Evolutionary conservation across 768 basidiomycete species (phyloP), one percentile per base, ranked within the genome.

Genomic region (Coprinopsis sp.): DNA sequence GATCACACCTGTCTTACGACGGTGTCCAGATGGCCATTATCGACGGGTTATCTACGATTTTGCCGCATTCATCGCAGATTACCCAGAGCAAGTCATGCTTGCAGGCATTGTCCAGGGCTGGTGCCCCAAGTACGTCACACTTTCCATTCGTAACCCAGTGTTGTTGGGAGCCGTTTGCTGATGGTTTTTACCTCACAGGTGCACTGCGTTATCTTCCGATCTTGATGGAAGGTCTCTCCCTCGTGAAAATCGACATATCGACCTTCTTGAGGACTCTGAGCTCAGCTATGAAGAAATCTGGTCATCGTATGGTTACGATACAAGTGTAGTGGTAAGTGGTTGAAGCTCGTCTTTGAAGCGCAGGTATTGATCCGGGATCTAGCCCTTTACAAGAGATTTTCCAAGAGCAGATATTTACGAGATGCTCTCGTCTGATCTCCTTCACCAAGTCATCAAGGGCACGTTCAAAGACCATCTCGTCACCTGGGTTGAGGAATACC

Each of bases 381-480:
- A 68, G 63, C 65, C 64, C 0, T 68, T 65, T 40, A 65, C 61
- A 4, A 25, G 51, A 22, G 18, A 49, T 7, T 66, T 68, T 46
- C 65, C 66, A 1, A 52, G 55, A 2, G 67, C 65, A 0, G 60
- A 69, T 42, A 67, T 69, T 18, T 54, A 69, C 46, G 59, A 65
- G 30, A 46, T 66, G 2, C 12, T 67, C 1, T 33, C 63, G 0
- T 58, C 64, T 3, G 62, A 67, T 45, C 52, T 67, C 0, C 55
- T 68, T 1, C 69, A 71, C 50, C 68, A 70, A 53, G 25, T 70
- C 8, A 68, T 70, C 48, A 70, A 70, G 46, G 67, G 68, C 3
- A 61, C 54, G 1, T 73, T 71, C 55, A 72, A 71, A 47, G 72
- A 71, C 33, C 71, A 72, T 40, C 54, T 72, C 1, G 67, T 72